A percentile compares a stretch with the other conserved stretches of the same genome.
Conservation (phyloP, 2,329 filamentous ascomycete species). For the Ciborinia camelliae region DNA sequence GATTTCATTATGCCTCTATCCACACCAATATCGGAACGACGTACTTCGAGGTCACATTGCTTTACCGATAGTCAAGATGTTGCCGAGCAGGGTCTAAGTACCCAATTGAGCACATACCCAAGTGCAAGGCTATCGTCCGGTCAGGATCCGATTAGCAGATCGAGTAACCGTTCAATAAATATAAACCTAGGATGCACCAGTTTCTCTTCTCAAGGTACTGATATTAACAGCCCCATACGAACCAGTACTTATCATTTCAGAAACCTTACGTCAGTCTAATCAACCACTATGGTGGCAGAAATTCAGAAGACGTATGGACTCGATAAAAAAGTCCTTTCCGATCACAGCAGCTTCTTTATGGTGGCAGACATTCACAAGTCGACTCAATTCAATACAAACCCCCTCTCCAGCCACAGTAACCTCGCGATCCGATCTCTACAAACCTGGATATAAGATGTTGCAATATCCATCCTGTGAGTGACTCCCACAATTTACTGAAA, state of each 20-base stretch:
- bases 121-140: neutral
- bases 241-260: neutral
- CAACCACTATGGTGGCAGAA: neutral
- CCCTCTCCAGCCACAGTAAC: neutral
- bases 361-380: too few species aligned
- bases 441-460: neutral
- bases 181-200: neutral
- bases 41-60: neutral
- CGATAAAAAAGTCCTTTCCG: neutral
- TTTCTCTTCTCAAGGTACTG: neutral
- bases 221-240: neutral
- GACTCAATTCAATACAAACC: too few species aligned
- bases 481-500: neutral
- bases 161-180: neutral
- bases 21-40: neutral
- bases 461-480: neutral
- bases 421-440: neutral
- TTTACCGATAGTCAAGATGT: neutral
- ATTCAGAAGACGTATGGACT: neutral
- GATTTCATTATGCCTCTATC: neutral
- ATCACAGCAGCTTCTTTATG: too few species aligned
- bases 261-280: neutral
- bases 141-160: neutral
- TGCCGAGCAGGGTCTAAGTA: neutral
- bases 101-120: neutral